Base-by-base conservation (phyloP, 2,329 filamentous ascomycete genomes). In the Botrytis tulipae region DNA sequence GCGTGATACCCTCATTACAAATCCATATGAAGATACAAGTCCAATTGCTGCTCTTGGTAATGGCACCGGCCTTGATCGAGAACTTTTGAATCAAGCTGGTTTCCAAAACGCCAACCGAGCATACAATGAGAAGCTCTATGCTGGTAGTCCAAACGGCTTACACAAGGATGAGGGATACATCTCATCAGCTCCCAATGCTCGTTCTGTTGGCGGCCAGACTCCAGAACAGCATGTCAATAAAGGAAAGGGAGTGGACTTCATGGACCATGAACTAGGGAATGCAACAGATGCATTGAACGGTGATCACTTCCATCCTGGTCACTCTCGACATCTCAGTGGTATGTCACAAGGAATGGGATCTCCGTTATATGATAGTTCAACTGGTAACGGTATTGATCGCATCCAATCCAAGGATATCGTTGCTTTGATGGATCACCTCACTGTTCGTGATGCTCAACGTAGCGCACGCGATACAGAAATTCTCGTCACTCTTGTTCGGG, bases 331-430 rank as follows among this genome's bases (percentile, higher is more conserved):
- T 78, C 85, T 95, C 65, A 97, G 94, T 80, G 95, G 93, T 68
- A 92, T 97, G 84, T 98, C 95, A 12, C 94, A 98, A 80, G 95
- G 95, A 63, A 94, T 98, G 88, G 87, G 87, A 5, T 96, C 94
- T 44, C 95, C 95, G 4, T 86, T 98, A 32, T 98, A 97, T 80
- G 96, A 99, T 81, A 91, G 93, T 74, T 89, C 95, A 5, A 97
- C 93, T 1, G 95, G 95, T 70, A 91, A 90, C 75, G 95, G 94
- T 48, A 92, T 97, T 70, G 95, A 98, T 77, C 88, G 92, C 66
- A 98, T 99, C 70, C 92, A 98, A 81, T 97, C 94, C 63, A 96
- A 97, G 83, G 96, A 99, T 80, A 97, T 99, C 78, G 92, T 99
- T 76, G 94, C 95, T 37, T 85, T 99, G 75, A 99, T 99, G 96